Conservation (phyloP, 257 asterid genomes). For the Penstemon eatonii region DNA sequence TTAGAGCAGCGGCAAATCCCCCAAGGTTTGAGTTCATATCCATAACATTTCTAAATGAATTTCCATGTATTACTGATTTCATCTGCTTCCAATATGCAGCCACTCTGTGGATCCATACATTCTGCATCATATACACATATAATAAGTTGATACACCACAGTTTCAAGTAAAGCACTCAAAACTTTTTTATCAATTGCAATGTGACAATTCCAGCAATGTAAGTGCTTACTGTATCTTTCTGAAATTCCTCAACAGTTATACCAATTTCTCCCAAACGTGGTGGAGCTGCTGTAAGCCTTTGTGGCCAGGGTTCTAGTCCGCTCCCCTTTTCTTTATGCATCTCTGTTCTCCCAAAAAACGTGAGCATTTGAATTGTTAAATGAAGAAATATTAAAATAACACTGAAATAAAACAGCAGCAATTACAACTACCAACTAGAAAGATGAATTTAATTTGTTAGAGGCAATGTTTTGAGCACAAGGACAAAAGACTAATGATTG, state of each 20-base stretch:
- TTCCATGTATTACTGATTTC: constrained; percentile 57
- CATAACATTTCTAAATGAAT: constrained; percentile 86
- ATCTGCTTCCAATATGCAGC: constrained; percentile 80
- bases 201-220: constrained; percentile 19
- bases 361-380: neutral
- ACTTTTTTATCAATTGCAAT: neutral
- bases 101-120: constrained; percentile 73
- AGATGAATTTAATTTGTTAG: neutral
- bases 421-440: neutral
- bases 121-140: constrained; percentile 45
- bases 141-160: constrained; percentile 8
- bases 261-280: constrained; percentile 79
- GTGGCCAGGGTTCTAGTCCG: constrained; percentile 89
- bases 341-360: constrained; percentile 43
- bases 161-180: constrained; percentile 8
- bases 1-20: constrained; percentile 83
- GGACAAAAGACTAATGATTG: constrained; percentile 10
- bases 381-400: constrained; percentile 14
- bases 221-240: constrained; percentile 67
- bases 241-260: constrained; percentile 50
- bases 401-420: neutral
- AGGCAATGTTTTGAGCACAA: constrained; percentile 2
- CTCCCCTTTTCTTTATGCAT: constrained; percentile 74
- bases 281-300: constrained; percentile 69
- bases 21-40: constrained; percentile 96